These are phyloP conservation scores for Asterella californica DNA, from an alignment of 225 moss, liverwort and hornwort species.

Conservation along the genomic window DNA sequence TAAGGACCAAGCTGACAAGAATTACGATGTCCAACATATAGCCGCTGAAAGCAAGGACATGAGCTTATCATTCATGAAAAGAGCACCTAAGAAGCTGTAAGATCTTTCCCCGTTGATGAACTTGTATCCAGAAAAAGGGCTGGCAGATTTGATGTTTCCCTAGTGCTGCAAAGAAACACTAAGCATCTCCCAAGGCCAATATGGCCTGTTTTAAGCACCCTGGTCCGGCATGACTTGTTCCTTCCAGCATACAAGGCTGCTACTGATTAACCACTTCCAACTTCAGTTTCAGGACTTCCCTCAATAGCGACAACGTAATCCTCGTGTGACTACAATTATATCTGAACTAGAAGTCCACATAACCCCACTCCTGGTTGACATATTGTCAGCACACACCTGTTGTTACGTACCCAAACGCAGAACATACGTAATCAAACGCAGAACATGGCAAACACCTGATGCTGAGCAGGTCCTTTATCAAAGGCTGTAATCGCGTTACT, in stretches of 20 bases:
- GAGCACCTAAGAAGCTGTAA: conserved; percentile 2
- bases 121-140: conserved; percentile 17
- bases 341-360: conserved; percentile 28
- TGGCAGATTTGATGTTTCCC: conserved; percentile 14
- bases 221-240: conserved; percentile 7
- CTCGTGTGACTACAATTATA: conserved; percentile 4
- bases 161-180: conserved; percentile 4
- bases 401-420: conserved; percentile 12
- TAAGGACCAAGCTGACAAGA: neutral
- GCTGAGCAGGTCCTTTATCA: conserved; percentile 13
- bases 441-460: conserved; percentile 18
- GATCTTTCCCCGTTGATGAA: conserved; percentile 13
- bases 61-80: conserved; percentile 15
- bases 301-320: neutral
- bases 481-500: conserved; percentile 13
- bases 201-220: conserved; percentile 16
- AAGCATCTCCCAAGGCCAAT: conserved; percentile 20
- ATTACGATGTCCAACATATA: conserved; percentile 3
- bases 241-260: conserved; percentile 18
- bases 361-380: neutral
- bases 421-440: conserved; percentile 18
- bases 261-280: neutral
- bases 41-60: conserved; percentile 15
- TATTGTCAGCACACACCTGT: conserved; percentile 3
- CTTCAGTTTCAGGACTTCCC: conserved; percentile 2